Base-by-base conservation (phyloP, 805 yeast species). In the Geotrichum ghanense region DNA sequence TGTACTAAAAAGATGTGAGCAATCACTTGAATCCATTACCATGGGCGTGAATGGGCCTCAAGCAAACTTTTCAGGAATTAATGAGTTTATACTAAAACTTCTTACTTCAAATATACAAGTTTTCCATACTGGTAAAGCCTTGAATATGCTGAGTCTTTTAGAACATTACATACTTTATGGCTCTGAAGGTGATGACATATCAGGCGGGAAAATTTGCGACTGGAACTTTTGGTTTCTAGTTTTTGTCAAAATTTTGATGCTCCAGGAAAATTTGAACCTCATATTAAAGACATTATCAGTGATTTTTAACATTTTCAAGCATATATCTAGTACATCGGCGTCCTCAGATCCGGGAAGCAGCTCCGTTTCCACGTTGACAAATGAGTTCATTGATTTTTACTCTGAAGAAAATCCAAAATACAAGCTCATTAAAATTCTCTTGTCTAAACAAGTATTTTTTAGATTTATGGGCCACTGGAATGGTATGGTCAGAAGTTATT, bases 401-500 rank as follows among this genome's bases (percentile, higher is more conserved):
- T 31, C 37, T 31, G 37, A 31, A 12, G 37, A 31, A 31, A 31
- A 31, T 31, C 37, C 37, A 31, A 31, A 31, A 19, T 31, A 31
- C 37, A 31, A 31, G 16, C 17, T 31, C 5, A 31, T 31, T 12
- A 31, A 31, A 31, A 31, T 31, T 6, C 12, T 31, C 17, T 19
- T 31, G 12, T 31, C 37, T 16, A 31, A 31, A 31, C 37, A 31
- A 12, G 17, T 31, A 19, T 31, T 31, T 31, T 31, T 31, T n/a
- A 9, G 37, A 31, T 31, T 31, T 31, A 31, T 31, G 37, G 37
- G 37, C 37, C 37, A 31, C 17, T 31, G 37, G 37, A 31, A 31
- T 31, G 37, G 37, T n/a, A 31, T 31, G 37, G 37, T 31, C 12
- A 31, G 37, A n/a, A 31, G 37, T 31, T 31, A 31, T 31, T 31